Evolutionary conservation across 495 filamentous ascomycete genomes (phyloP).

Genomic region (Aspergillus funiculosus): DNA sequence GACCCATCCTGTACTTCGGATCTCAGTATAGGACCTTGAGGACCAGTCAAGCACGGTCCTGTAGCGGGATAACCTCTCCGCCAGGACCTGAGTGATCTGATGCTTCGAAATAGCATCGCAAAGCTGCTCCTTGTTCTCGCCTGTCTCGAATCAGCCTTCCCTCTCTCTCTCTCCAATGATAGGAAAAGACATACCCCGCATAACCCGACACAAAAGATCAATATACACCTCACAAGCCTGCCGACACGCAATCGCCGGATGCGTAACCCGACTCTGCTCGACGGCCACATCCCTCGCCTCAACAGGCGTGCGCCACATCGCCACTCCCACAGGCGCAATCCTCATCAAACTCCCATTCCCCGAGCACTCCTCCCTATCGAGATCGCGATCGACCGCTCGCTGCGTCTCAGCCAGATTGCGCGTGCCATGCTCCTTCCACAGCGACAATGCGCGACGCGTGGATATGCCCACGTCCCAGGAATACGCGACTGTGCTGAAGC

Average conservation of each 20-base stretch:
- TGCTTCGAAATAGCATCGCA: slow-evolving; percentile 13
- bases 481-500: slow-evolving; percentile 30
- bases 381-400: slow-evolving; percentile 4
- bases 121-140: slow-evolving; percentile 21
- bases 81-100: slow-evolving; percentile 21
- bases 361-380: slow-evolving; percentile 18
- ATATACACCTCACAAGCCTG: slow-evolving; percentile 43
- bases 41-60: slow-evolving; percentile 18
- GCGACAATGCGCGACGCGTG: slow-evolving; percentile 29
- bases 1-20: slow-evolving; percentile 41
- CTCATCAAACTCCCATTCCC: slow-evolving; percentile 48
- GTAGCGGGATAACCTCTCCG: slow-evolving; percentile 20
- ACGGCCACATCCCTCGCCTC: slow-evolving; percentile 26
- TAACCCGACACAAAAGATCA: slow-evolving; percentile 20
- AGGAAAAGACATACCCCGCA: slow-evolving; percentile 18
- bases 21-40: slow-evolving; percentile 12
- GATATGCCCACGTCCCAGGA: slow-evolving; percentile 41
- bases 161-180: no score
- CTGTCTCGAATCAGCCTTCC: no score
- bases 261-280: slow-evolving; percentile 29
- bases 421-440: slow-evolving; percentile 25
- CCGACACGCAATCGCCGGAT: slow-evolving; percentile 35
- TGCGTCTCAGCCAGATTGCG: slow-evolving; percentile 9
- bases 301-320: slow-evolving; percentile 19
- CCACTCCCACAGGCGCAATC: slow-evolving; percentile 34